Base-by-base conservation (phyloP, 202 grass and related monocot species). In the Sporobolus alterniflorus region DNA sequence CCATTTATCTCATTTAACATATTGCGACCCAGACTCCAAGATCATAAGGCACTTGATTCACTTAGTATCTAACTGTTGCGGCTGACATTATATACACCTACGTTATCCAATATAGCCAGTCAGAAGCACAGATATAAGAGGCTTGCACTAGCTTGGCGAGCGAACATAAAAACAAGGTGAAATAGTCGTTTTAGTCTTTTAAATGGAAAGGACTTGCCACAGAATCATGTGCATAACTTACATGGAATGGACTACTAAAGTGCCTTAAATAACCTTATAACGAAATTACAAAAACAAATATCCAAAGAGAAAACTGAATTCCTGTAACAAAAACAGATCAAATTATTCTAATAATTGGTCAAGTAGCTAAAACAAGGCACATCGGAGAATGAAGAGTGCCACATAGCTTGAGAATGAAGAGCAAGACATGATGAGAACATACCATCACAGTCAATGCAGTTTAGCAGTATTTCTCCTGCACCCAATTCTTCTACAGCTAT, bases 361-460 rank as follows among this genome's bases (percentile, higher is more conserved):
- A 60, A 77, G 16, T 63, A 29, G 67, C 17, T 32, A n/a, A 29
- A 77, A 6, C 0, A 72, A 85, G n/a, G 39, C 9, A 50, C 20
- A 43, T 49, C 60, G 18, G 5, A 49, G 55, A 39, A 65, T 40
- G 33, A 8, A 49, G 44, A 22, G 64, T 33, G 22, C 36, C 22
- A 13, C 13, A 2, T n/a, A 25, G 25, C 32, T 81, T 69, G 12
- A 47, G n/a, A 32, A 52, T 42, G 5, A 6, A 54, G 26, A 24
- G 56, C 4, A 52, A 42, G 62, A 39, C 16, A 74, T 80, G 61
- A 55, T 69, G 59, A 71, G 43, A 90, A 60, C 69, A 75, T 96
- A 99, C 93, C 96, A 78, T 99, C 93, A 94, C 96, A 99, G 85
- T 96, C 96, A 60, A 99, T 94, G 87, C 96, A 96, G 49, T 99